These are phyloP conservation scores for Mycena kentingensis DNA, from an alignment of 768 basidiomycete species.

Conservation along the genomic window DNA sequence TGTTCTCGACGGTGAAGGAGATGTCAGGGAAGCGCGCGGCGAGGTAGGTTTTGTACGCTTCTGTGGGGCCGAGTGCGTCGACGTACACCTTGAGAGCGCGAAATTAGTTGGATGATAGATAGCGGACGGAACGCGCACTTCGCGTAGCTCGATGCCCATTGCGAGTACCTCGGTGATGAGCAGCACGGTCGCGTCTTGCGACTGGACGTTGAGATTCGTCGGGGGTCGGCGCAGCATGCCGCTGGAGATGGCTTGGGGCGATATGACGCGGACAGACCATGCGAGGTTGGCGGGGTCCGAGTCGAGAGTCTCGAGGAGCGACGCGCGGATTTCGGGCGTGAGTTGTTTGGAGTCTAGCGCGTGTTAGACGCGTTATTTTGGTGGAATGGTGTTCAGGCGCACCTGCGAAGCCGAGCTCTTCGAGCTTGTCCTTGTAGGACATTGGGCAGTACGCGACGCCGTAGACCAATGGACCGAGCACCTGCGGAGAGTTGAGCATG, in stretches of 20 bases:
- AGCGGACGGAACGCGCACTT: constrained; percentile 47
- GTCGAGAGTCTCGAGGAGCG: constrained; percentile 65
- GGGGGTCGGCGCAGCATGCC: constrained; percentile 89
- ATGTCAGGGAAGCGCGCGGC: constrained; percentile 81
- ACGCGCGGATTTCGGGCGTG: constrained; percentile 66
- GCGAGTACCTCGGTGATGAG: constrained; percentile 85
- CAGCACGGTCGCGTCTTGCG: constrained; percentile 85
- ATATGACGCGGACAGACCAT: constrained; percentile 84
- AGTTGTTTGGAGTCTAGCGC: constrained; percentile 87
- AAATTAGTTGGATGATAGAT: neutral
- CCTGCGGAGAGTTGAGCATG: too few species aligned
- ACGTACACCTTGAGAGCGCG: constrained; percentile 73
- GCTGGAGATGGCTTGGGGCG: constrained; percentile 87
- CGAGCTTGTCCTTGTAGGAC: constrained; percentile 71
- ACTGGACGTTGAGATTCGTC: constrained; percentile 84
- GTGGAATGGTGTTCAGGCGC: constrained; percentile 20
- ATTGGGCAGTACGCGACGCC: constrained; percentile 92
- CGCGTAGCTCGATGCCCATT: constrained; percentile 76
- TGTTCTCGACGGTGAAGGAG: constrained; percentile 83
- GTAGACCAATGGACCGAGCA: constrained; percentile 94
- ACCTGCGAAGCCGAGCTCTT: constrained; percentile 91
- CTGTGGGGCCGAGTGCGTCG: constrained; percentile 89
- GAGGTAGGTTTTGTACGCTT: constrained; percentile 83
- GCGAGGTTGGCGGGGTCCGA: constrained; percentile 71
- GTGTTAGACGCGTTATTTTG: neutral